Conservation (phyloP, 108 stramenopile genomes). For the Fragilariopsis cylindrus region DNA sequence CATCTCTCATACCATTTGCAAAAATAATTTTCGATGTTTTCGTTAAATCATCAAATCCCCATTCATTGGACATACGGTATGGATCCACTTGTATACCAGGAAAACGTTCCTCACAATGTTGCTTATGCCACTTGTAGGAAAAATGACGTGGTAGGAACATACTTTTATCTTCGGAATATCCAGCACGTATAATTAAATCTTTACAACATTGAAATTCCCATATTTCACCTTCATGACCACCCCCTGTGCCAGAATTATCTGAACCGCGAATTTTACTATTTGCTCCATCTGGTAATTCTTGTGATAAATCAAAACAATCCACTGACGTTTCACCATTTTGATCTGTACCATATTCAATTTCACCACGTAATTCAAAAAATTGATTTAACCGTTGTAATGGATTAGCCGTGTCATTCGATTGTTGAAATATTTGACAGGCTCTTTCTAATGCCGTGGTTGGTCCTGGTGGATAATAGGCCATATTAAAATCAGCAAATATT, state of each 20-base stretch:
- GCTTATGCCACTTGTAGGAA: slow-evolving; percentile 38
- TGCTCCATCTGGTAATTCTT: slow-evolving; percentile 59
- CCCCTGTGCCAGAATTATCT: slow-evolving; percentile 74
- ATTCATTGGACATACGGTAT: slow-evolving; percentile 44
- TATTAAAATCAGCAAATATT: slow-evolving; percentile 70
- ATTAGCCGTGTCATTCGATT: slow-evolving; percentile 7
- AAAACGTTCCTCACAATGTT: slow-evolving; percentile 67
- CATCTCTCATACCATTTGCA: slow-evolving; percentile 59
- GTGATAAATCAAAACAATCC: slow-evolving; percentile 64
- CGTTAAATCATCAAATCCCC: slow-evolving; percentile 61
- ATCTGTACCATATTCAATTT: slow-evolving; percentile 6
- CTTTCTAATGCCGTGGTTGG: slow-evolving; percentile 41
- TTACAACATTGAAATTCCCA: slow-evolving; percentile 78
- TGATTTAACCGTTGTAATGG: not conserved
- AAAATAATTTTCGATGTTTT: slow-evolving; percentile 59
- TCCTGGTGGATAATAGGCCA: slow-evolving; percentile 76
- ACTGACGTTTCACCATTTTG: slow-evolving; percentile 5
- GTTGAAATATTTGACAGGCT: slow-evolving; percentile 61
- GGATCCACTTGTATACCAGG: slow-evolving; percentile 52
- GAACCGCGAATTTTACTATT: slow-evolving; percentile 59
- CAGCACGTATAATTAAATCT: slow-evolving; percentile 17
- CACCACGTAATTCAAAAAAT: slow-evolving; percentile 24
- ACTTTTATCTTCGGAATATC: slow-evolving; percentile 13
- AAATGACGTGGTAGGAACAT: slow-evolving; percentile 30
- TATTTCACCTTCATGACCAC: slow-evolving; percentile 54